Evolutionary conservation across 1,284 basidiomycete species (phyloP), one percentile per base, ranked within the genome.

Genomic region (Sparassis latifolia): DNA sequence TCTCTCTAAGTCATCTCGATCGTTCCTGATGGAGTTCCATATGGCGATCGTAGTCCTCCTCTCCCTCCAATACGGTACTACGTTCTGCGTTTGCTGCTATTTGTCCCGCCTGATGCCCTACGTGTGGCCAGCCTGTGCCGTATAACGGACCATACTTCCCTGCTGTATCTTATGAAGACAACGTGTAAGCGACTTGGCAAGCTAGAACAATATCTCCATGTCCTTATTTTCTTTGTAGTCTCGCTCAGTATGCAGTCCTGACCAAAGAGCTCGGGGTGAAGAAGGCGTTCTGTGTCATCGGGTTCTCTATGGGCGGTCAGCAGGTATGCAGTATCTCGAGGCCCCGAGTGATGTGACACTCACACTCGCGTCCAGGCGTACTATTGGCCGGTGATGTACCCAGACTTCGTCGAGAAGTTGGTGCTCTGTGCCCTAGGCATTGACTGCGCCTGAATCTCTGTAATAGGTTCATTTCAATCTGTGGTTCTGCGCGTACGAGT

Each of bases 221-320:
- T 20, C 20, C 20, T 20, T 20, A 20, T 20, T 20, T 20, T 20
- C 20, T 20, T 20, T 45, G 2, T 50, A 80, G 80, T 51, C 77
- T 74, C 20, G 77, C 80, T 5, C 80, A 83, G 58, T 70, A 79
- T 58, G 67, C 71, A 10, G 77, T 82, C 4, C 69, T 82, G 4
- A 77, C 73, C 30, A 70, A 76, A 53, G 65, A 69, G 29, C 65
- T 82, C 4, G 73, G 72, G 3, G 64, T 83, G 20, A 64, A 72
- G 45, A 76, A 78, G 56, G 63, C 79, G 0, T 71, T 69, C 51
- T 73, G 74, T 42, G 79, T 75, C 30, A 69, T 81, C 20, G 79
- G 79, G 0, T 83, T 82, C 59, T 82, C 79, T 5, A 83, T 83
- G 80, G 79, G 80, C 39, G 81, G 73, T 2, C 79, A 80, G 58